A percentile compares a stretch with the other conserved stretches of the same genome.
phyloP scores from a whole-genome alignment of 2,329 filamentous ascomycete species.

The Penicillium sp. region DNA sequence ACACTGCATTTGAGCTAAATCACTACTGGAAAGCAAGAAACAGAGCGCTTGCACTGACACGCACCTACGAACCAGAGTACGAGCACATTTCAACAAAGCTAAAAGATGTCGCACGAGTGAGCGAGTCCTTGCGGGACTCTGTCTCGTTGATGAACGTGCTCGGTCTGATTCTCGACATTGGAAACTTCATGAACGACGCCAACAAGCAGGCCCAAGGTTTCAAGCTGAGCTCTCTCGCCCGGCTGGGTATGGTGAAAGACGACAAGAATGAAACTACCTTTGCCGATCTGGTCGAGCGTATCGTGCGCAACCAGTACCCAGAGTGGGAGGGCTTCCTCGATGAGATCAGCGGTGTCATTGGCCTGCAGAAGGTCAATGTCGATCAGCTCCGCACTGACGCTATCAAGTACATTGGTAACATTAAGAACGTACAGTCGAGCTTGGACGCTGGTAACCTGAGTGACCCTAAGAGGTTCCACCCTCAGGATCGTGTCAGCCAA shows the following conservation, averaged over 20 bases:
- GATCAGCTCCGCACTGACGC: conserved; percentile 86
- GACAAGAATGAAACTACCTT: conserved; percentile 98
- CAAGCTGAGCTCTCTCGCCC: conserved; percentile 90
- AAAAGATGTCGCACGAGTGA: conserved; percentile 78
- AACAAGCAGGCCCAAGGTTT: conserved; percentile 98
- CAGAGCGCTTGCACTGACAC: conserved; percentile 80
- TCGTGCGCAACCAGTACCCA: conserved; percentile 92
- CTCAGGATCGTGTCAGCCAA: conserved; percentile 89
- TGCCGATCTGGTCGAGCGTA: conserved; percentile 91
- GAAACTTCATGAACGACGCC: conserved; percentile 99
- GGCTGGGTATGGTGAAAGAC: conserved; percentile 96
- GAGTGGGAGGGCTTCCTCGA: conserved; percentile 88
- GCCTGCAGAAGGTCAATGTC: conserved; percentile 86
- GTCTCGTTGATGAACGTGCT: conserved; percentile 94
- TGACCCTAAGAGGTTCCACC: conserved; percentile 96
- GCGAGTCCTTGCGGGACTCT: conserved; percentile 85
- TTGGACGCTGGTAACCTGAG: conserved; percentile 91
- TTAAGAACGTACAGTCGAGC: conserved; percentile 88
- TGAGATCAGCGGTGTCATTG: conserved; percentile 77
- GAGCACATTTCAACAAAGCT: conserved; percentile 86
- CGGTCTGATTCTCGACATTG: conserved; percentile 92
- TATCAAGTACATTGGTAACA: conserved; percentile 88
- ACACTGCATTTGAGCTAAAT: conserved; percentile 88
- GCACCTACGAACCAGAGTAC: conserved; percentile 82
- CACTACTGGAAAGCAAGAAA: conserved; percentile 99